Percentiles rank a stretch among this genome's conserved stretches.
Evolutionary conservation across 2,329 filamentous ascomycete species (phyloP).

Genomic region (Seiridium unicorne): DNA sequence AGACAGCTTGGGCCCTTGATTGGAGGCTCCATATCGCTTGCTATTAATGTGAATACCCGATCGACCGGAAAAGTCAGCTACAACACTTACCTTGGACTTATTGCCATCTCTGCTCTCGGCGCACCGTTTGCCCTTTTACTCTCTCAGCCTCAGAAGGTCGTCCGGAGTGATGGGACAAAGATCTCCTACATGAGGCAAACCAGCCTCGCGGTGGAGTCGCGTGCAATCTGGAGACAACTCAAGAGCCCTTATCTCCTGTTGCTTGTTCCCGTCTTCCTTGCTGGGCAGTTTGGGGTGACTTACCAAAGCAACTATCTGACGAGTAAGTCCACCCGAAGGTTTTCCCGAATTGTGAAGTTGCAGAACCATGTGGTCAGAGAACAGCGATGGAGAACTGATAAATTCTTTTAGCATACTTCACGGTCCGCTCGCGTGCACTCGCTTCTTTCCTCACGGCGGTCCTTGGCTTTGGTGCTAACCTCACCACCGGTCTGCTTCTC

Average conservation of each 20-base stretch:
- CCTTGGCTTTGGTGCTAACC: neutral
- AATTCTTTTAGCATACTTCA: neutral
- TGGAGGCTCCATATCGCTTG: slow-evolving; percentile 1
- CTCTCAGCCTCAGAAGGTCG: slow-evolving; percentile 1
- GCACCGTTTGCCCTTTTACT: neutral
- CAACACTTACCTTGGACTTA: neutral
- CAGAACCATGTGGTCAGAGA: no score
- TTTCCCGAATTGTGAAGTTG: no score
- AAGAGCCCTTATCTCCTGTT: slow-evolving; percentile 1
- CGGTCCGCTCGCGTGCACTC: neutral
- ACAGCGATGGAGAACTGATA: neutral
- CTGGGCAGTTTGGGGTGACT: slow-evolving; percentile 1
- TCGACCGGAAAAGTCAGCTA: slow-evolving; percentile 2
- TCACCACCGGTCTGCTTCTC: neutral
- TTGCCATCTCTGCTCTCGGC: neutral
- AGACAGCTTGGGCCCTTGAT: neutral
- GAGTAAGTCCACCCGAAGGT: neutral
- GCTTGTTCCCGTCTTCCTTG: neutral
- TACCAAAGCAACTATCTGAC: slow-evolving; percentile 1
- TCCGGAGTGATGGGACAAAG: neutral
- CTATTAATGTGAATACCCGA: neutral
- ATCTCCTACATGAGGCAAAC: neutral
- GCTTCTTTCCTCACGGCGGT: slow-evolving; percentile 1
- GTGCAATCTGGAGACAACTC: neutral
- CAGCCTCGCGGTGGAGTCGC: neutral